Evolutionary conservation across 768 basidiomycete species (phyloP).

Genomic region (Pilatotrama ljubarskyi): DNA sequence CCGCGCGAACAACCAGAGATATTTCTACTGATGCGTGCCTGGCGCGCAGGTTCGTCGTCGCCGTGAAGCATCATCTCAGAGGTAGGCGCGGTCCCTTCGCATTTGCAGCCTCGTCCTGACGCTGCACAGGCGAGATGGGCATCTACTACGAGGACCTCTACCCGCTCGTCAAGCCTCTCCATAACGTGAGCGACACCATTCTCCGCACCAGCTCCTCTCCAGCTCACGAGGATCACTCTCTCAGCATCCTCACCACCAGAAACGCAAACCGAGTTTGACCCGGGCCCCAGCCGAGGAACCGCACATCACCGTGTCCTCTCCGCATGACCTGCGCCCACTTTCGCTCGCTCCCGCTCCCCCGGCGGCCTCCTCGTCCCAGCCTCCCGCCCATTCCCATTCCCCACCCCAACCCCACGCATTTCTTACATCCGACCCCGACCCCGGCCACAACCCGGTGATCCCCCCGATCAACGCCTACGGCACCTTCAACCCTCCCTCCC

Average conservation of each 20-base stretch:
- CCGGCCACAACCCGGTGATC: slow-evolving; percentile 37
- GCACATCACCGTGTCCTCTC: neutral
- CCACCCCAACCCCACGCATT: neutral
- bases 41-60: slow-evolving; percentile 48
- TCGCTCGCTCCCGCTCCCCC: slow-evolving; percentile 1
- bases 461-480: slow-evolving; percentile 54
- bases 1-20: neutral
- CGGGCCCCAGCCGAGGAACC: neutral
- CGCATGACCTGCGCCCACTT: neutral
- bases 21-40: neutral
- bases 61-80: slow-evolving; percentile 64
- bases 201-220: neutral
- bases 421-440: too few species aligned
- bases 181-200: slow-evolving; percentile 40
- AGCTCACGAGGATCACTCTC: too few species aligned
- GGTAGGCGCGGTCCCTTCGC: slow-evolving; percentile 30
- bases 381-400: neutral
- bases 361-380: neutral
- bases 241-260: neutral
- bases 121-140: slow-evolving; percentile 49
- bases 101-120: neutral
- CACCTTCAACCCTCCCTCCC: slow-evolving; percentile 39
- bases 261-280: too few species aligned
- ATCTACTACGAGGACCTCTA: slow-evolving; percentile 67
- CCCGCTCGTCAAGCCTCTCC: slow-evolving; percentile 54